Conservation (phyloP, 495 filamentous ascomycete species). For the Penicillium robsamsonii region DNA sequence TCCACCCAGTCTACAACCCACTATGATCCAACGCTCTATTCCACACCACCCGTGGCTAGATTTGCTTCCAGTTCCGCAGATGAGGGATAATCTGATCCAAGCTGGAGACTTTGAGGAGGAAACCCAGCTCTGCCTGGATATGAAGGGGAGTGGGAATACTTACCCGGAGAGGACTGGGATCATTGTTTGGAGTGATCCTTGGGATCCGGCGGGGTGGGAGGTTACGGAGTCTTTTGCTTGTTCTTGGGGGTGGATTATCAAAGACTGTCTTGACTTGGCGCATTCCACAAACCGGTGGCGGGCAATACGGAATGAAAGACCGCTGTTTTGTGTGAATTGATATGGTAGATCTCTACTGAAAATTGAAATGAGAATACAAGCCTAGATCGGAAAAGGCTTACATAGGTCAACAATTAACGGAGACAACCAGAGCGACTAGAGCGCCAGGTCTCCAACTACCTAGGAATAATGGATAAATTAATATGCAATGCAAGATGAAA, state of each 20-base stretch:
- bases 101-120: constrained; percentile 15
- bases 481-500: too few species aligned
- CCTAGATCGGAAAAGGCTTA: too few species aligned
- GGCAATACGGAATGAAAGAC: background rate
- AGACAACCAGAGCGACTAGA: too few species aligned
- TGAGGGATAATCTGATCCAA: constrained; percentile 29
- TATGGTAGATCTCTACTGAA: too few species aligned
- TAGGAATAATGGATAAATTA: too few species aligned
- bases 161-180: constrained; percentile 14
- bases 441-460: too few species aligned
- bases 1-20: constrained; percentile 13
- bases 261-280: constrained; percentile 36
- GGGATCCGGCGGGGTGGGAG: constrained; percentile 39
- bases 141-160: background rate
- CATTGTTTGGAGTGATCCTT: constrained; percentile 44
- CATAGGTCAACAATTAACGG: too few species aligned
- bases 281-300: constrained; percentile 44
- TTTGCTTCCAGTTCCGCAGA: constrained; percentile 24
- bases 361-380: too few species aligned
- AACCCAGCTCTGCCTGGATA: constrained; percentile 2
- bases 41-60: constrained; percentile 25
- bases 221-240: constrained; percentile 33
- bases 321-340: background rate
- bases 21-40: constrained; percentile 5
- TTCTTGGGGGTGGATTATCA: constrained; percentile 41